These are phyloP conservation scores for Colletotrichum sp. DNA, from an alignment of 2,329 filamentous ascomycete genomes.

Conservation along the genomic window DNA sequence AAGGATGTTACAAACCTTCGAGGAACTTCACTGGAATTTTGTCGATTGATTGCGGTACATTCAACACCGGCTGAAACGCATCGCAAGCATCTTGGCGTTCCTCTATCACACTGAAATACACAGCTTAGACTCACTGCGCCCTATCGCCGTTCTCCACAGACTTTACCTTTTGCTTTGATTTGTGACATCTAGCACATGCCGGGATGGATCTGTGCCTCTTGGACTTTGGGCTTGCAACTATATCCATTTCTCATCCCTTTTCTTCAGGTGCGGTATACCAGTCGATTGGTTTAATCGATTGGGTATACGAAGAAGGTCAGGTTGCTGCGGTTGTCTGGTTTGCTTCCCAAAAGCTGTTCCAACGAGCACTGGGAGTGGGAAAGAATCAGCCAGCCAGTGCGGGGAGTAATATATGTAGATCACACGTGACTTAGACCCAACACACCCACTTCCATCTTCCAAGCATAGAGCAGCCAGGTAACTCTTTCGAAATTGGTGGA, in stretches of 20 bases:
- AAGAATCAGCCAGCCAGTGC: neutral
- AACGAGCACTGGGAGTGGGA: neutral
- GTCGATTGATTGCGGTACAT: neutral
- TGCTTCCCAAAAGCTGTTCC: neutral
- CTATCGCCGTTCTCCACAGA: neutral
- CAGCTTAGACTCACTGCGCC: neutral
- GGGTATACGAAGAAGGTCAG: rapidly evolving
- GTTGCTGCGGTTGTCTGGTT: neutral
- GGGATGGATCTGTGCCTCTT: neutral
- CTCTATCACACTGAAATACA: neutral
- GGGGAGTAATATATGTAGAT: neutral
- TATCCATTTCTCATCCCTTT: neutral
- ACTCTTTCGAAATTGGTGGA: neutral
- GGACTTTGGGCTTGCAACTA: neutral
- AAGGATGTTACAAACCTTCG: neutral
- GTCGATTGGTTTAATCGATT: neutral
- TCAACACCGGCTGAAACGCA: neutral
- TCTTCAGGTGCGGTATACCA: neutral
- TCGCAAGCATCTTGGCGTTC: neutral
- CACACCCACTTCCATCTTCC: neutral
- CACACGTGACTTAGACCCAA: neutral
- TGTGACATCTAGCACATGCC: neutral
- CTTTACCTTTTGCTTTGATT: neutral
- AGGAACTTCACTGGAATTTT: neutral
- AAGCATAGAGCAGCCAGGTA: neutral